These are phyloP conservation scores for Solanum neorickii DNA, from an alignment of 257 asterid species.

Conservation along the genomic window DNA sequence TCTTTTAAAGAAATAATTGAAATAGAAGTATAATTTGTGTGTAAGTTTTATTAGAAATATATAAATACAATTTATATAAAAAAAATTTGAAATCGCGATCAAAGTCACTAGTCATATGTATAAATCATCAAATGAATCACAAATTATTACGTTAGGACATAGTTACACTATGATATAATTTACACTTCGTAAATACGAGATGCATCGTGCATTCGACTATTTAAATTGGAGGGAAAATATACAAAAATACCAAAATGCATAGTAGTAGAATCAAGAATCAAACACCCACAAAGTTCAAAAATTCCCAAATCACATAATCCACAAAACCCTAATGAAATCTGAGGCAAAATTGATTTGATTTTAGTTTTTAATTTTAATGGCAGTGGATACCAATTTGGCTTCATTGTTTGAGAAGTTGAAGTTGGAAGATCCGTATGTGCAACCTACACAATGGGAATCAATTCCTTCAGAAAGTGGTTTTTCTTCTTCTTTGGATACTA, in stretches of 20 bases:
- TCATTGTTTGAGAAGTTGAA: slow-evolving; percentile 46
- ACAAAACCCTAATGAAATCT: not conserved
- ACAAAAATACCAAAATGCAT: not conserved
- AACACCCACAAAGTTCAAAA: not conserved
- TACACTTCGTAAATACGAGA: not conserved
- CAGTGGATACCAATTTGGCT: slow-evolving; percentile 42
- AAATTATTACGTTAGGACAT: no score
- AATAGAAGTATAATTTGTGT: no score
- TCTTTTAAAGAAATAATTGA: no score
- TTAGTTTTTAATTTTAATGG: slow-evolving; percentile 22
- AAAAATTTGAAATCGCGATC: no score
- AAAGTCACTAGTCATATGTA: no score
- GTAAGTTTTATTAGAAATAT: no score
- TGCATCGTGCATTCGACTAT: not conserved
- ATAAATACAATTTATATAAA: no score
- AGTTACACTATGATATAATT: not conserved
- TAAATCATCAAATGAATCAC: no score
- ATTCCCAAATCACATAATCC: not conserved
- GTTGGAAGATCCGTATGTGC: slow-evolving; percentile 66
- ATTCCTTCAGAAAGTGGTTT: slow-evolving; percentile 37
- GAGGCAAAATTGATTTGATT: not conserved
- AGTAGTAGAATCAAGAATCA: not conserved
- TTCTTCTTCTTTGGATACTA: slow-evolving; percentile 7
- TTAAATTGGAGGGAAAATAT: not conserved
- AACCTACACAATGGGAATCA: slow-evolving; percentile 77